A percentile compares a stretch with the other conserved stretches of the same genome.
Evolutionary conservation across 495 filamentous ascomycete species (phyloP).

Genomic region (Penicillium macrosclerotiorum): DNA sequence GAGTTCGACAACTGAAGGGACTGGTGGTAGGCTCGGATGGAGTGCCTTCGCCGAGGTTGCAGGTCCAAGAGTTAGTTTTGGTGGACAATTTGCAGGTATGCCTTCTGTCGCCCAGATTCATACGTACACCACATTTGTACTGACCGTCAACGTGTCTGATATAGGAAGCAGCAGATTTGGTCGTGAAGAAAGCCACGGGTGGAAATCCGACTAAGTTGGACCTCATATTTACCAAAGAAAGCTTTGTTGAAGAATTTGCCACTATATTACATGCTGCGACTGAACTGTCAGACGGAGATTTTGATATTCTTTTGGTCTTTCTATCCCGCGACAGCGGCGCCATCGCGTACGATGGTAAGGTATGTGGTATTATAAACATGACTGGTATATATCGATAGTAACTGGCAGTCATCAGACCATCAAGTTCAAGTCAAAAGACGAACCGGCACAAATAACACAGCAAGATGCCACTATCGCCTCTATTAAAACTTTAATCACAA

Average conservation of each 20-base stretch:
- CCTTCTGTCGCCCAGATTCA: no score
- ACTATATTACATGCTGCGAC: conserved; percentile 47
- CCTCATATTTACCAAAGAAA: conserved; percentile 63
- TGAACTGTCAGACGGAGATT: conserved; percentile 62
- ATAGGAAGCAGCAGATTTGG: conserved; percentile 45
- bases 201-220: conserved; percentile 49
- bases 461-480: conserved; percentile 80
- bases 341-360: conserved; percentile 63
- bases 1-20: conserved; percentile 66
- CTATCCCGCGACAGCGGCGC: conserved; percentile 65
- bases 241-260: conserved; percentile 60
- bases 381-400: conserved; percentile 12
- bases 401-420: conserved; percentile 54
- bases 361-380: conserved; percentile 29
- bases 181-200: conserved; percentile 44
- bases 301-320: conserved; percentile 69
- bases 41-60: conserved; percentile 30
- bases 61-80: conserved; percentile 47
- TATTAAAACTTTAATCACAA: conserved; percentile 64
- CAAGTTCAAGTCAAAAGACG: conserved; percentile 61
- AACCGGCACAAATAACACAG: conserved; percentile 56
- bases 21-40: conserved; percentile 44
- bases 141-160: conserved; percentile 3
- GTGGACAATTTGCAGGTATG: conserved; percentile 53
- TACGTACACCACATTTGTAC: no score